A percentile compares a stretch with the other conserved stretches of the same genome.
These are phyloP conservation scores for Corylus avellana DNA, from an alignment of 306 rosid species.

Conservation along the genomic window DNA sequence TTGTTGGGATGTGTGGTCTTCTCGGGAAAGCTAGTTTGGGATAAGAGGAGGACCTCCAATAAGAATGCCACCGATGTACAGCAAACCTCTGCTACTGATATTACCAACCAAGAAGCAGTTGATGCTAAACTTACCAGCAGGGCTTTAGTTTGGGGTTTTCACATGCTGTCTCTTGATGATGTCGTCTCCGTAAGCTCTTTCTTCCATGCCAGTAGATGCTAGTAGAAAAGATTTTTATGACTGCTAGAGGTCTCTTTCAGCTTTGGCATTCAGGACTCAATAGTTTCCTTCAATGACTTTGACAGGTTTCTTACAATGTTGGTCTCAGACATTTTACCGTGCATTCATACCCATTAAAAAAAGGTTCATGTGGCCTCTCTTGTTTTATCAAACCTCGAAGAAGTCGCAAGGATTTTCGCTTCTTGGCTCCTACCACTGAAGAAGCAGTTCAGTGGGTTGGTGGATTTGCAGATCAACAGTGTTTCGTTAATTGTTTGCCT, in stretches of 20 bases:
- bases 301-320: constrained; percentile 89
- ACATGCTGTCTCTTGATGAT: constrained; percentile 72
- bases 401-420: constrained; percentile 74
- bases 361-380: constrained; percentile 72
- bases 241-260: constrained; percentile 5
- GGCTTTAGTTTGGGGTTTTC: constrained; percentile 85
- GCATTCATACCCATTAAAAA: constrained; percentile 82
- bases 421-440: constrained; percentile 74
- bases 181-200: constrained; percentile 80
- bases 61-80: constrained; percentile 40
- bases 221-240: constrained; percentile 16
- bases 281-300: constrained; percentile 37
- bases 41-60: constrained; percentile 52
- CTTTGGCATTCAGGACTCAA: constrained; percentile 28
- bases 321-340: constrained; percentile 95
- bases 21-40: constrained; percentile 80
- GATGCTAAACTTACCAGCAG: constrained; percentile 89
- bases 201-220: constrained; percentile 33
- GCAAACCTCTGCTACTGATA: constrained; percentile 42
- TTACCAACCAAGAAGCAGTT: constrained; percentile 48
- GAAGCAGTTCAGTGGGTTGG: constrained; percentile 99
- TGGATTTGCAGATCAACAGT: constrained; percentile 96
- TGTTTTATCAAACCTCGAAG: constrained; percentile 73
- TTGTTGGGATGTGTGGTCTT: constrained; percentile 78
- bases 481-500: constrained; percentile 89